Evolutionary conservation across 345 rosid species (phyloP).

Genomic region (Aquilaria yunnanensis): DNA sequence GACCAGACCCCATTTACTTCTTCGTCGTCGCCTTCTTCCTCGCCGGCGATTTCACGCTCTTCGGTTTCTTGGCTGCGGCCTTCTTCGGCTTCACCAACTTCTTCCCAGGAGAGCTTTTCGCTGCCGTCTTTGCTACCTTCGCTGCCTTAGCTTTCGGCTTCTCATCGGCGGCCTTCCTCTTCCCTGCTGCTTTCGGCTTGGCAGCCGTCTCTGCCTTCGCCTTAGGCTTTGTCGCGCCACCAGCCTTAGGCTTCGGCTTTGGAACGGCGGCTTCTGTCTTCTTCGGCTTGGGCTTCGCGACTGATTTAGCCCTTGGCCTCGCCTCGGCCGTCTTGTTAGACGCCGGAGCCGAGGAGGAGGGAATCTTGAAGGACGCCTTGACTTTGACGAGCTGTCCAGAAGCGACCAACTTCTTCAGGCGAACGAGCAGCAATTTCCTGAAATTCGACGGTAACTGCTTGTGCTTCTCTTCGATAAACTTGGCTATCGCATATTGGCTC

Average conservation of each 20-base stretch:
- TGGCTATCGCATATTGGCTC: slow-evolving; percentile 80
- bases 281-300: slow-evolving; percentile 19
- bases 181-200: slow-evolving; percentile 23
- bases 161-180: slow-evolving; percentile 34
- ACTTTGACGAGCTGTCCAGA: slow-evolving; percentile 64
- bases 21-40: slow-evolving; percentile 37
- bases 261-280: slow-evolving; percentile 25
- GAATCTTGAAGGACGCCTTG: slow-evolving; percentile 68
- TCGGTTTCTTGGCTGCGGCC: slow-evolving; percentile 47
- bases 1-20: slow-evolving; percentile 31
- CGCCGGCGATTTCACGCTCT: slow-evolving; percentile 52
- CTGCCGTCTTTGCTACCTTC: slow-evolving; percentile 19
- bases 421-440: slow-evolving; percentile 56
- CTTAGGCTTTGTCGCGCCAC: slow-evolving; percentile 26
- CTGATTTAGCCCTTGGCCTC: slow-evolving; percentile 32
- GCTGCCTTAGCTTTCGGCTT: slow-evolving; percentile 39
- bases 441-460: slow-evolving; percentile 54
- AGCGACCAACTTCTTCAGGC: slow-evolving; percentile 64
- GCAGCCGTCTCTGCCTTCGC: slow-evolving; percentile 21
- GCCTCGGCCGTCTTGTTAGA: slow-evolving; percentile 30
- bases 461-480: slow-evolving; percentile 75
- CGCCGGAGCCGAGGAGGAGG: slow-evolving; percentile 31
- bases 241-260: slow-evolving; percentile 18
- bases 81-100: slow-evolving; percentile 35
- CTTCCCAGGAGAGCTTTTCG: slow-evolving; percentile 23